Percentiles rank a stretch among this genome's conserved stretches.
Evolutionary conservation across 139 green algal genomes (phyloP).

Genomic region (Chlamydomonas urium): DNA sequence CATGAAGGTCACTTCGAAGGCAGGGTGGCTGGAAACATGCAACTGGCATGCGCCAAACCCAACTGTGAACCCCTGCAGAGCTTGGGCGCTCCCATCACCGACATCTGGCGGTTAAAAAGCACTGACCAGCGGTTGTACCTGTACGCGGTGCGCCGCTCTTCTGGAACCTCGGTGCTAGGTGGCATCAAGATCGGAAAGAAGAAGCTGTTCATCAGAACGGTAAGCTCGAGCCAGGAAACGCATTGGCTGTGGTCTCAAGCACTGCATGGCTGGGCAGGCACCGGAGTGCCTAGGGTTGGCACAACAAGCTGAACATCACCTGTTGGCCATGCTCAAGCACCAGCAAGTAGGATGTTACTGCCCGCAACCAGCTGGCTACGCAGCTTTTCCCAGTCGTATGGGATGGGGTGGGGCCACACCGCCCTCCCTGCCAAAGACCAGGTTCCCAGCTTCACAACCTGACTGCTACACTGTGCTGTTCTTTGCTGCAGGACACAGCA

Average conservation of each 20-base stretch:
- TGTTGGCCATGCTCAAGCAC: background rate
- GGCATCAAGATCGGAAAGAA: slow-evolving; percentile 71
- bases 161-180: slow-evolving; percentile 37
- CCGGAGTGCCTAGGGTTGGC: background rate
- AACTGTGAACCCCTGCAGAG: slow-evolving; percentile 22
- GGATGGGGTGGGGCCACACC: too few species aligned
- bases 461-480: too few species aligned
- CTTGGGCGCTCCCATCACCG: slow-evolving; percentile 25
- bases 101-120: slow-evolving; percentile 12
- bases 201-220: slow-evolving; percentile 37
- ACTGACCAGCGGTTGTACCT: slow-evolving; percentile 45
- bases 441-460: too few species aligned
- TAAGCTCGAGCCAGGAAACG: background rate
- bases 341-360: background rate
- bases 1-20: background rate
- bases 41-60: background rate
- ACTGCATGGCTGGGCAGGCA: background rate
- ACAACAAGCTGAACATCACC: background rate
- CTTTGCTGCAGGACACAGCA: background rate
- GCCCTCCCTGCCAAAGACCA: background rate
- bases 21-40: background rate
- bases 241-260: background rate
- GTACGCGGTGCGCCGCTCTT: slow-evolving; percentile 16
- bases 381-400: background rate
- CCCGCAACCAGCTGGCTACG: background rate